A percentile compares a stretch with the other conserved stretches of the same genome.
phyloP scores from a whole-genome alignment of 768 basidiomycete species.

The Boletus coccyginus region DNA sequence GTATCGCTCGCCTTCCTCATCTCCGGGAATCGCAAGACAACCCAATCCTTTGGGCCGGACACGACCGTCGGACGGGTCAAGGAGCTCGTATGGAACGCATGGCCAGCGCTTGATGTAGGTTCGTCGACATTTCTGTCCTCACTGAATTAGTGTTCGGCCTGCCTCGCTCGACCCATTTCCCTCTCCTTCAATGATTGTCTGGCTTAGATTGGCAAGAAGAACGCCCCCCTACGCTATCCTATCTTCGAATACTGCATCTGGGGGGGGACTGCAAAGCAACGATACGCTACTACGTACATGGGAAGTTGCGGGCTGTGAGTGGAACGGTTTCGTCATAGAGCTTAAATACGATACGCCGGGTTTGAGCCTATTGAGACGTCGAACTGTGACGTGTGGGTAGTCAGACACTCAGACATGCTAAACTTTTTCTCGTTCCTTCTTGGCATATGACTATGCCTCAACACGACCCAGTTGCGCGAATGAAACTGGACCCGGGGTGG shows the following conservation, averaged over 20 bases:
- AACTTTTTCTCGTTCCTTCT: too few relatives aligned
- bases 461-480: too few relatives aligned
- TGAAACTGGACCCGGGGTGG: too few relatives aligned
- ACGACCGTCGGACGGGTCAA: conserved; percentile 78
- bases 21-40: conserved; percentile 56
- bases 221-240: conserved; percentile 73
- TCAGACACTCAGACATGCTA: background rate
- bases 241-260: conserved; percentile 70
- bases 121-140: conserved; percentile 13
- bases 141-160: background rate
- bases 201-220: conserved; percentile 72
- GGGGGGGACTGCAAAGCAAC: conserved; percentile 78
- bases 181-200: background rate
- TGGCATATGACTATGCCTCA: too few relatives aligned
- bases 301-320: conserved; percentile 77
- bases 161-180: background rate
- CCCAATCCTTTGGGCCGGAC: conserved; percentile 73
- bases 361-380: conserved; percentile 58
- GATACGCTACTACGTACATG: conserved; percentile 68
- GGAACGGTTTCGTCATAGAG: conserved; percentile 84
- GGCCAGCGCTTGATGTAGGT: conserved; percentile 59
- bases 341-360: conserved; percentile 69
- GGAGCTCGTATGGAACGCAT: conserved; percentile 81
- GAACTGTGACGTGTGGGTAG: conserved; percentile 42
- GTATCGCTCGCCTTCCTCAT: conserved; percentile 66